phyloP scores from a whole-genome alignment of 75 land plant species.

The Adiantum capillusveneris region DNA sequence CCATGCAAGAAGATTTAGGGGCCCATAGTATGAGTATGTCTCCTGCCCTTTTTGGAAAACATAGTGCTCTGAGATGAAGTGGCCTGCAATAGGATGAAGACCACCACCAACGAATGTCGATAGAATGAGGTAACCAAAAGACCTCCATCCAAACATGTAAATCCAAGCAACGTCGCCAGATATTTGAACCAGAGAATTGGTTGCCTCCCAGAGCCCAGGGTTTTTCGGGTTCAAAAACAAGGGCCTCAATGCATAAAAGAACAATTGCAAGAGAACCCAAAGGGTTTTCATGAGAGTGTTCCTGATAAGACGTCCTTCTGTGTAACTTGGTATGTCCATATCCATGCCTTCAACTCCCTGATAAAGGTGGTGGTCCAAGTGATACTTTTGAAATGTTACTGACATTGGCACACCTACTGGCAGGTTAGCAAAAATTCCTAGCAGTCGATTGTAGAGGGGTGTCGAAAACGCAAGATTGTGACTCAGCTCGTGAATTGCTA shows the following conservation, averaged over 20 bases:
- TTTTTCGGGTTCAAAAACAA: slow-evolving; percentile 90
- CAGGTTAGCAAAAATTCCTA: slow-evolving; percentile 94
- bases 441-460: slow-evolving; percentile 66
- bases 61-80: slow-evolving; percentile 96
- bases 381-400: slow-evolving; percentile 96
- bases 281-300: slow-evolving; percentile 56
- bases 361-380: slow-evolving; percentile 88
- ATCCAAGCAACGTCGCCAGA: slow-evolving; percentile 56
- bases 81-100: slow-evolving; percentile 98
- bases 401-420: slow-evolving; percentile 98
- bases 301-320: slow-evolving; percentile 58
- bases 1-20: slow-evolving; percentile 86
- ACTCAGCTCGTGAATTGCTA: slow-evolving; percentile 97
- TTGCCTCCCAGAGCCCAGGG: slow-evolving; percentile 87
- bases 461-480: slow-evolving; percentile 96
- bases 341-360: slow-evolving; percentile 95
- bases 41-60: slow-evolving; percentile 86
- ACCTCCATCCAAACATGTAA: slow-evolving; percentile 63
- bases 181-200: slow-evolving; percentile 50
- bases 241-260: slow-evolving; percentile 92
- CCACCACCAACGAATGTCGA: slow-evolving; percentile 94
- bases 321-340: slow-evolving; percentile 82
- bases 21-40: slow-evolving; percentile 97
- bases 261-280: slow-evolving; percentile 86
- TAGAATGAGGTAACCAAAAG: slow-evolving; percentile 69